Base-by-base conservation (phyloP, 1,284 basidiomycete species). In the Melampsora occidentalis region DNA sequence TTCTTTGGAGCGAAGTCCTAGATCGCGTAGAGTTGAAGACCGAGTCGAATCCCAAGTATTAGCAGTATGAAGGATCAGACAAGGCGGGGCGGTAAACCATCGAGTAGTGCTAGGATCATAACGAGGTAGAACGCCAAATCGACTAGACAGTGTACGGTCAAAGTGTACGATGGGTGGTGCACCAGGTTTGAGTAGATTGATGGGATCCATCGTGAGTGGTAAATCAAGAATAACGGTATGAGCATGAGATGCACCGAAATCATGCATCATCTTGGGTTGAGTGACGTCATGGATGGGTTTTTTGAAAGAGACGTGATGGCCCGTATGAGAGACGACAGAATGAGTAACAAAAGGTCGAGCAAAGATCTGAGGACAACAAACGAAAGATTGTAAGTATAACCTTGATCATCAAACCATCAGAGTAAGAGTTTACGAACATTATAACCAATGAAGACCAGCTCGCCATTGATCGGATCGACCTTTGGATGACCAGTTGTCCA, bases 401-500 rank as follows among this genome's bases (percentile, higher is more conserved):
- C 10, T 9, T 39, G 42, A 16, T 46, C 3, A 14, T 14, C 12
- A 3, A 16, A 46, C 6, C 9, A 39, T 39, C 35, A 46, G 42
- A 46, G 7, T 46, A 46, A 46, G 42, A 46, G 9, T 12, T 12
- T 46, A 46, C 42, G 9, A 46, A 46, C 42, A 46, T 46, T 46
- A 46, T 14, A 46, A 46, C 42, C 42, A 46, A 46, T 46, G 42
- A 46, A 82, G 4, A 86, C 79, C 22, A 86, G 79, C 69, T 85
- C 85, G 14, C 84, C 84, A 20, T 85, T 85, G 12, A 83, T 79
- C 0, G 85, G 85, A 76, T 86, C 85, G 28, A 84, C 80, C 7
- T 85, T 83, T 3, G 86, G 86, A 79, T 85, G 86, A 0, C 85
- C 85, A 0, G 85, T 86, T 68, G 85, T 85, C 82, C 85, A 86